A percentile compares a stretch with the other conserved stretches of the same genome.
These are phyloP conservation scores for Pholiota conissans DNA, from an alignment of 768 basidiomycete genomes.

Conservation along the genomic window DNA sequence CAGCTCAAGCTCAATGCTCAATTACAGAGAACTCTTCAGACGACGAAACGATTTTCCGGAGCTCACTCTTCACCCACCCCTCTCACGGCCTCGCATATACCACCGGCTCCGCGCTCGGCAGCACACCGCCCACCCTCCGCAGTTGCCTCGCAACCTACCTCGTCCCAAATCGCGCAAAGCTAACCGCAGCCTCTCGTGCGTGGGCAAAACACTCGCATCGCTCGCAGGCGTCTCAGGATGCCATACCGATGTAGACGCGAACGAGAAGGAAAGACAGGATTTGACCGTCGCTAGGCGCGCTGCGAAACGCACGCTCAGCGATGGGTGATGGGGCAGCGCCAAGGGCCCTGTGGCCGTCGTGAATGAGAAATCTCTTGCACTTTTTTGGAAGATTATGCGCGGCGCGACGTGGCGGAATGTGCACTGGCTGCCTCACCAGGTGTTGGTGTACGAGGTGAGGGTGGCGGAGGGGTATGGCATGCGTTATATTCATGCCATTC, in stretches of 20 bases:
- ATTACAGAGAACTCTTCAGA: too few relatives aligned
- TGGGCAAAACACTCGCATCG: conserved; percentile 70
- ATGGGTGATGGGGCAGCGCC: conserved; percentile 34
- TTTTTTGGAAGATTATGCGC: conserved; percentile 57
- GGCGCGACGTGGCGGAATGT: conserved; percentile 60
- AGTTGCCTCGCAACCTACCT: conserved; percentile 54
- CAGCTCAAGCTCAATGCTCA: too few relatives aligned
- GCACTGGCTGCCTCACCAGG: conserved; percentile 63
- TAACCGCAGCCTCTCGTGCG: conserved; percentile 61
- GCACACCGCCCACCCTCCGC: conserved; percentile 46
- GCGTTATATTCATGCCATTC: too few relatives aligned
- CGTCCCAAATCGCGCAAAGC: conserved; percentile 44
- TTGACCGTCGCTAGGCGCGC: conserved; percentile 9
- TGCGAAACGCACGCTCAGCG: conserved; percentile 14
- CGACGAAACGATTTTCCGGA: conserved; percentile 14
- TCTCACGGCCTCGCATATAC: conserved; percentile 59
- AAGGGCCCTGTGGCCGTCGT: conserved; percentile 52
- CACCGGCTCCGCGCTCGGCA: conserved; percentile 55
- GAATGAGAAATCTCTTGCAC: conserved; percentile 48
- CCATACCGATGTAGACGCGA: conserved; percentile 9
- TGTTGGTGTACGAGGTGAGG: conserved; percentile 63
- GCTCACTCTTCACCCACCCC: conserved; percentile 43
- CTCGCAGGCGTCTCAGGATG: conserved; percentile 31
- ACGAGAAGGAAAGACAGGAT: too few relatives aligned
- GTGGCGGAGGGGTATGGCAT: conserved; percentile 65